A percentile compares a stretch with the other conserved stretches of the same genome.
Evolutionary conservation across 768 basidiomycete species (phyloP).

Genomic region (Tricholoma matsutake): DNA sequence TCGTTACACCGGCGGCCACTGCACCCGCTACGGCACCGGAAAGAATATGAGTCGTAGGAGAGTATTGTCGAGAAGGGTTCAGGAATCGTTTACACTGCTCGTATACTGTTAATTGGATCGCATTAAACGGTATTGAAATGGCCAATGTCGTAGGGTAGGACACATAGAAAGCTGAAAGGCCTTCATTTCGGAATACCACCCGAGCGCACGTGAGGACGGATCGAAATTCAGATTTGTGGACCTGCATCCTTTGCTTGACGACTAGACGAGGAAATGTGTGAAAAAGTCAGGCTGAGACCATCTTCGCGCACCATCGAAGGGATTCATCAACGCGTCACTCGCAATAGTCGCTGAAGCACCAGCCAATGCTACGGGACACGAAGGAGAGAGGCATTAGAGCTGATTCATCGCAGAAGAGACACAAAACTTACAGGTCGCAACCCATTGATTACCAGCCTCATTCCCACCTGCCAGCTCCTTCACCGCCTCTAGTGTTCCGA

Average conservation of each 20-base stretch:
- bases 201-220: constrained; percentile 84
- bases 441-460: constrained; percentile 72
- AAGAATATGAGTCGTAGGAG: constrained; percentile 88
- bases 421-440: constrained; percentile 74
- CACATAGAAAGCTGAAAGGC: constrained; percentile 90
- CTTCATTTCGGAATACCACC: constrained; percentile 83
- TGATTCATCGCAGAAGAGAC: background rate
- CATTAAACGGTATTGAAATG: constrained; percentile 97
- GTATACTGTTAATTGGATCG: constrained; percentile 96
- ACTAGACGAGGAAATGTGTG: constrained; percentile 44
- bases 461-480: constrained; percentile 93
- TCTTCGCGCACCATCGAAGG: constrained; percentile 82
- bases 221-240: constrained; percentile 89
- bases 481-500: constrained; percentile 91
- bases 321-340: constrained; percentile 98
- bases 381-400: constrained; percentile 2
- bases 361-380: constrained; percentile 62
- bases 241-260: constrained; percentile 99
- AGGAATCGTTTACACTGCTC: constrained; percentile 85
- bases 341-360: constrained; percentile 94
- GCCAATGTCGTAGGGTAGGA: constrained; percentile 98
- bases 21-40: constrained; percentile 93
- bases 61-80: constrained; percentile 86
- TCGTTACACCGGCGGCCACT: constrained; percentile 93
- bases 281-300: constrained; percentile 3